phyloP scores from a whole-genome alignment of 371 early-diverging fungal species.

The Rhizopus arrhizus region DNA sequence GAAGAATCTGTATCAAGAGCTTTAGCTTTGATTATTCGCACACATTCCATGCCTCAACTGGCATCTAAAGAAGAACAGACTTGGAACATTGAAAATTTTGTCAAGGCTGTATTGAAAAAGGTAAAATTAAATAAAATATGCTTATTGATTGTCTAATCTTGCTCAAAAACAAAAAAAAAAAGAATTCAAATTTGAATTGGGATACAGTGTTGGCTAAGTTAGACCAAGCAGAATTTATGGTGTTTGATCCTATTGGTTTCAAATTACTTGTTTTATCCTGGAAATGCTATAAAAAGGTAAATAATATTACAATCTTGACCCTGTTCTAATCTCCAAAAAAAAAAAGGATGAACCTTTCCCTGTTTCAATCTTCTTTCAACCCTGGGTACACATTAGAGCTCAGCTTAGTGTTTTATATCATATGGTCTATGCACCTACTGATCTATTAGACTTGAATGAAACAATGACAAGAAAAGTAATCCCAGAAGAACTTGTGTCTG shows the following conservation, averaged over 20 bases:
- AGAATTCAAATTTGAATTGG: slow-evolving; percentile 68
- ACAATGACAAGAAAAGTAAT: slow-evolving; percentile 51
- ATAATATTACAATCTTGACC: background rate
- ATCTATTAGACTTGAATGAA: slow-evolving; percentile 52
- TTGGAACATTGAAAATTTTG: slow-evolving; percentile 45
- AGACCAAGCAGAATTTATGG: slow-evolving; percentile 69
- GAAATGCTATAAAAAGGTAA: slow-evolving; percentile 64
- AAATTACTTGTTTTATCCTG: slow-evolving; percentile 65
- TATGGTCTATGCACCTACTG: slow-evolving; percentile 58
- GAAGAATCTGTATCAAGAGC: slow-evolving; percentile 40
- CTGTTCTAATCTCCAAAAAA: background rate
- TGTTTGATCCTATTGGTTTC: slow-evolving; percentile 62
- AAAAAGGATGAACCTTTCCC: slow-evolving; percentile 63
- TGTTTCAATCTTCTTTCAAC: slow-evolving; percentile 66
- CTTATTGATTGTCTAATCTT: background rate
- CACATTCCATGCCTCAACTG: slow-evolving; percentile 31
- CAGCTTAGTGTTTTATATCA: slow-evolving; percentile 76
- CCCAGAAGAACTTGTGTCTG: slow-evolving; percentile 50
- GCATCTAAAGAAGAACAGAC: slow-evolving; percentile 30
- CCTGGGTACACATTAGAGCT: slow-evolving; percentile 73
- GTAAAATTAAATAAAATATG: slow-evolving; percentile 14
- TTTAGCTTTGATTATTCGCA: slow-evolving; percentile 37
- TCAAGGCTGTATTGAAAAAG: slow-evolving; percentile 33
- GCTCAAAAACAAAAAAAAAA: background rate
- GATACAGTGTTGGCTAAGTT: slow-evolving; percentile 56